phyloP scores from a whole-genome alignment of 495 filamentous ascomycete species.

The Lichenothelia convexa region DNA sequence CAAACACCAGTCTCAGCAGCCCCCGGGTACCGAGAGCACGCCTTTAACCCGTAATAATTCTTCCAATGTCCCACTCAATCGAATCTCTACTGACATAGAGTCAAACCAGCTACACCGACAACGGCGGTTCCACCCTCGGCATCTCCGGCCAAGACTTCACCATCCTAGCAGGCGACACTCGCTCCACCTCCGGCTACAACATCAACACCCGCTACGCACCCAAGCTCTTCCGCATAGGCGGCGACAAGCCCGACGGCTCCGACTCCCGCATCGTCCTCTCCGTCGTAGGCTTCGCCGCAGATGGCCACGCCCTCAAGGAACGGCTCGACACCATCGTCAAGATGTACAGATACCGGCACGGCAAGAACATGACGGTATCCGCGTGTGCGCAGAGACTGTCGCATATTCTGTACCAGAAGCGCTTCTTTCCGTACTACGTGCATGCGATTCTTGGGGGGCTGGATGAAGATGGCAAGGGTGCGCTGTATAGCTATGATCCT shows the following conservation, averaged over 20 bases:
- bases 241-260: conserved; percentile 63
- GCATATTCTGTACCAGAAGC: conserved; percentile 88
- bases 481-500: conserved; percentile 92
- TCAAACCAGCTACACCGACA: conserved; percentile 74
- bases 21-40: conserved; percentile 45
- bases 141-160: conserved; percentile 87
- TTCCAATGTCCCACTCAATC: conserved; percentile 4
- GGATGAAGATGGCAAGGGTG: conserved; percentile 87
- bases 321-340: conserved; percentile 79
- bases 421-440: conserved; percentile 97
- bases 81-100: conserved; percentile 1
- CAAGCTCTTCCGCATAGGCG: conserved; percentile 93
- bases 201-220: conserved; percentile 90
- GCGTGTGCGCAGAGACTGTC: conserved; percentile 85
- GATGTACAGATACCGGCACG: conserved; percentile 93
- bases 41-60: conserved; percentile 68
- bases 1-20: conserved; percentile 25
- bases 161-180: conserved; percentile 91
- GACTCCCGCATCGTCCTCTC: conserved; percentile 74
- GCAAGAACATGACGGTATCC: conserved; percentile 77
- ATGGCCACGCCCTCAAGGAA: conserved; percentile 79
- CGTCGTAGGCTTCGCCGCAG: conserved; percentile 88
- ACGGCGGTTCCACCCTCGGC: conserved; percentile 88
- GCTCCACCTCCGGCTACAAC: conserved; percentile 87
- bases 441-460: conserved; percentile 81